These are phyloP conservation scores for Phytophthora syringae DNA, from an alignment of 352 stramenopile genomes.

Conservation along the genomic window DNA sequence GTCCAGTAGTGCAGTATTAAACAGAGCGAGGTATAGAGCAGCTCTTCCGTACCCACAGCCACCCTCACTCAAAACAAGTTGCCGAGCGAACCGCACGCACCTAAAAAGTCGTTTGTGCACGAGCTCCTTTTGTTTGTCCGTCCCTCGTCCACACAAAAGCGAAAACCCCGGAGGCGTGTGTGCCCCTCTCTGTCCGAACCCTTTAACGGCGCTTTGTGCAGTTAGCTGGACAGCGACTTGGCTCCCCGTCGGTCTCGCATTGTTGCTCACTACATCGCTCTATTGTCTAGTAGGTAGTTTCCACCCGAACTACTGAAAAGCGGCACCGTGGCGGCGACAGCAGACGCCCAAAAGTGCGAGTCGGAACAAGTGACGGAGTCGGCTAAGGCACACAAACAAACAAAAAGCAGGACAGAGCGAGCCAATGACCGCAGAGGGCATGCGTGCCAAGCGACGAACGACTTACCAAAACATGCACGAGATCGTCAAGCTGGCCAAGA, in stretches of 20 bases:
- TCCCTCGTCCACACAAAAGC: slow-evolving; percentile 19
- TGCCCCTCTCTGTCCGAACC: slow-evolving; percentile 26
- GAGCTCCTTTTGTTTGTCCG: slow-evolving; percentile 42
- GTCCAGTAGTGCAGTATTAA: slow-evolving; percentile 34
- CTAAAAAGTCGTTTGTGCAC: slow-evolving; percentile 36
- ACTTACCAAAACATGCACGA: slow-evolving; percentile 91
- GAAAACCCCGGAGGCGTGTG: background rate
- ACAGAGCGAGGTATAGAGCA: slow-evolving; percentile 9
- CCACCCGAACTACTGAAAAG: slow-evolving; percentile 44
- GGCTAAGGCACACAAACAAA: slow-evolving; percentile 41
- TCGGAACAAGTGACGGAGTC: slow-evolving; percentile 50
- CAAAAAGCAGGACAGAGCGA: slow-evolving; percentile 9
- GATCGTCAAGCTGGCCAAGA: slow-evolving; percentile 89
- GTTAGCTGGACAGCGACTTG: slow-evolving; percentile 28
- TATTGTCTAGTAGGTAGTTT: slow-evolving; percentile 44
- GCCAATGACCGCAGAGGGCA: slow-evolving; percentile 74
- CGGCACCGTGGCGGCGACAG: slow-evolving; percentile 55
- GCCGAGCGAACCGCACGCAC: slow-evolving; percentile 31
- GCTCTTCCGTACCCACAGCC: slow-evolving; percentile 17
- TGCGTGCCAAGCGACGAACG: slow-evolving; percentile 78
- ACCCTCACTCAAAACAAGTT: slow-evolving; percentile 43
- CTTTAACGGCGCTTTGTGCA: slow-evolving; percentile 38
- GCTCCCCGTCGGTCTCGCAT: background rate
- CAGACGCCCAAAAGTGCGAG: slow-evolving; percentile 39
- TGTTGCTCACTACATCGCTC: slow-evolving; percentile 5